Base-by-base conservation (phyloP, 306 rosid species). In the Cicer yamashitae region DNA sequence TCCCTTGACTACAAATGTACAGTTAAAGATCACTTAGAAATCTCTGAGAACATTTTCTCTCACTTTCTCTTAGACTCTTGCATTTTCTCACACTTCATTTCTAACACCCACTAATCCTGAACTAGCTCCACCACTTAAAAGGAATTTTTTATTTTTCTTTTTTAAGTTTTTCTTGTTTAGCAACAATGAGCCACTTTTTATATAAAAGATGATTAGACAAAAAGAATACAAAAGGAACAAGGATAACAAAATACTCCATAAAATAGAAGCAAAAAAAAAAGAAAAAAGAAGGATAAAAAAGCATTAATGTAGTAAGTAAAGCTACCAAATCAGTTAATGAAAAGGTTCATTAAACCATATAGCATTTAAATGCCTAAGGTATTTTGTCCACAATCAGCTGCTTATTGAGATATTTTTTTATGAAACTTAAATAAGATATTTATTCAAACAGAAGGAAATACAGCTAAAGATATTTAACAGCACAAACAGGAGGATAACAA, bases 51-150 rank as follows among this genome's bases (percentile, higher is more conserved):
- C 61, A 69, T 50, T 50, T 39, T 70, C 74, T 34, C 37, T 54
- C 37, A 3, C 61, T 50, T 40, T 40, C 38, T 70, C 38, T 67
- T 44, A 20, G 54, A 44, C 20, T 67, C 56, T 22, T 20, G 71
- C 17, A 44, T 10, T 67, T 67, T 70, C 37, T 51, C 62, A 51
- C 47, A 12, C 61, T 14, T 51, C 34, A 34, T 25, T 51, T 48
- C 47, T 37, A 50, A 11, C 10, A 10, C 59, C 13, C 73, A 68
- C 59, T 47, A 68, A n/a, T 67, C 59, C 25, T 68, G 68, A 70
- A 70, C 68, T 2, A 70, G 73, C 22, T 67, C 77, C 56, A 54
- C 61, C 48, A 11, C 25, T 64, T 34, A 40, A n/a, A 54, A 66
- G 38, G 8, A 46, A 15, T 44, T 43, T 1, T 18, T 10, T 61